Base-by-base conservation (phyloP, 2,329 filamentous ascomycete species). In the Fusarium heterosporum region DNA sequence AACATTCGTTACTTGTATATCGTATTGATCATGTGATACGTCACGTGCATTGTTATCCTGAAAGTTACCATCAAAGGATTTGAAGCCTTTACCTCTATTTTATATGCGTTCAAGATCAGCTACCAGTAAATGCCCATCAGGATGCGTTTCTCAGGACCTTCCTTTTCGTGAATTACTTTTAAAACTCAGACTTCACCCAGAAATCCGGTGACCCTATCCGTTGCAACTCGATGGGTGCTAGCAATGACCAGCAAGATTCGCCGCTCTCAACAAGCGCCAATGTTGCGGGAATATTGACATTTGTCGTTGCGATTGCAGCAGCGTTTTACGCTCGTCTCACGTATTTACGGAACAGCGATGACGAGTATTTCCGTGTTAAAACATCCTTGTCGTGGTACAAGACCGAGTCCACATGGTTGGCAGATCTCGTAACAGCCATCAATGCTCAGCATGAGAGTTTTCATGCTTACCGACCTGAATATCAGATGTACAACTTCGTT, bases 301-400 rank as follows among this genome's bases (percentile, higher is more conserved):
- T 84, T 55, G 72, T 83, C 29, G 77, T 81, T n/a, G 82, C 81
- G 41, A 78, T 84, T 42, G 60, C 77, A 1, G 81, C 81, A 3
- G 77, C 81, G 1, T 64, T 75, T n/a, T 83, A 82, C 55, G 80
- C 77, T 6, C 79, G 81, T 32, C 66, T 84, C 45, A 80, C 75
- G 9, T 82, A 82, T 58, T 72, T 84, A 25, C 80, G 79, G 36
- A 81, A 81, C 62, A 81, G 81, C 51, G 78, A 83, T 57, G 75
- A 76, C 11, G 82, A 84, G 70, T 83, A 82, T 55, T 81, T 83
- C 61, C 78, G 78, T 34, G 79, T 83, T 55, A 83, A 84, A 61
- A 77, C 79, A 3, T 80, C 78, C 6, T 73, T 84, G 8, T 79
- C 76, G 9, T 84, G 82, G 81, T 84, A 80, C 71, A 84, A 84